Percentiles rank a stretch among this genome's conserved stretches.
Conservation (phyloP, 2,329 filamentous ascomycete species). For the Calonectria crousiana region DNA sequence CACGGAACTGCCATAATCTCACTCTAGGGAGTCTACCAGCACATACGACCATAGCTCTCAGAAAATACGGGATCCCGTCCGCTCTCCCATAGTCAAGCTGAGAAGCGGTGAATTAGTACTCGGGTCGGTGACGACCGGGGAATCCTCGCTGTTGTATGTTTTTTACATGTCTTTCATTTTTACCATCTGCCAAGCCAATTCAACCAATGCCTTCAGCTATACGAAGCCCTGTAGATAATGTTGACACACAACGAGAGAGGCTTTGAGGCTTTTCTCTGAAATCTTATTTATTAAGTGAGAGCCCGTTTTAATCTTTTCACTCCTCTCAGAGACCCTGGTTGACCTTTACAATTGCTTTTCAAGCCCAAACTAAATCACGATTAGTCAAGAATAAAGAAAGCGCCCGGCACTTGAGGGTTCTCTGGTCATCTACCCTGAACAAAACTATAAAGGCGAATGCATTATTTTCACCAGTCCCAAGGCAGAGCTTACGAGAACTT, state of each 20-base stretch:
- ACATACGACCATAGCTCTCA: no score
- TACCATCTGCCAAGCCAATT: no score
- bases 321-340: not conserved
- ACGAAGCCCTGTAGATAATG: not conserved
- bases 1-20: no score
- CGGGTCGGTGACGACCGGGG: no score
- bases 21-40: no score
- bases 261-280: not conserved
- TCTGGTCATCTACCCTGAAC: not conserved
- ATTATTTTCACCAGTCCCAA: not conserved
- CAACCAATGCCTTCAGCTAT: not conserved
- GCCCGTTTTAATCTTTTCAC: not conserved
- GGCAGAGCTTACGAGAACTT: not conserved
- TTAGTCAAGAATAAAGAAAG: not conserved
- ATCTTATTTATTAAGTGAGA: not conserved
- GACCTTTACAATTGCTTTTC: no score
- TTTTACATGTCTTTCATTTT: no score
- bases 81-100: no score
- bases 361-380: not conserved
- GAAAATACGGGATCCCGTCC: no score
- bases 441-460: not conserved
- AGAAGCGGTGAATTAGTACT: no score
- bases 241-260: not conserved
- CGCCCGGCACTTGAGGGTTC: not conserved
- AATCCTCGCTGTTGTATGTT: no score